A percentile compares a stretch with the other conserved stretches of the same genome.
Evolutionary conservation across 2,329 filamentous ascomycete genomes (phyloP).

Genomic region (Aspergillus sp.): DNA sequence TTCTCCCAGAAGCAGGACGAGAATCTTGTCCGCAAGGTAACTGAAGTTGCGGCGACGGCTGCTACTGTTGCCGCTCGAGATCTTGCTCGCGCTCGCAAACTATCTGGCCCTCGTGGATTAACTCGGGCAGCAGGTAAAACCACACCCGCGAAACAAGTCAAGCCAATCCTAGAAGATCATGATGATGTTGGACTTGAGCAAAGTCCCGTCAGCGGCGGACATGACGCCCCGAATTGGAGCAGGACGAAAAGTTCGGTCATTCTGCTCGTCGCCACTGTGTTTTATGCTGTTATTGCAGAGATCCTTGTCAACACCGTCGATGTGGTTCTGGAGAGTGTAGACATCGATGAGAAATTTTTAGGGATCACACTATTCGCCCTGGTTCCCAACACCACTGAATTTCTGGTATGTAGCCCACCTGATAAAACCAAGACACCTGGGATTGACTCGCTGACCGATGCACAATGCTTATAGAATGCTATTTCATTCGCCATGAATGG

Average conservation of each 20-base stretch:
- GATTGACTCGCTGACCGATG: not conserved
- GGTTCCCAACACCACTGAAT: slow-evolving; percentile 97
- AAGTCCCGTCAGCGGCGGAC: slow-evolving; percentile 63
- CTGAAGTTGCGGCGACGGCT: slow-evolving; percentile 90
- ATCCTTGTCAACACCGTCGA: slow-evolving; percentile 97
- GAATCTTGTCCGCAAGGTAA: slow-evolving; percentile 78
- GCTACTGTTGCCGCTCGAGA: slow-evolving; percentile 84
- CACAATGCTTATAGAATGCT: slow-evolving; percentile 65
- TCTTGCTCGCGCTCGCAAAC: slow-evolving; percentile 56
- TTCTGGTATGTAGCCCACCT: slow-evolving; percentile 62
- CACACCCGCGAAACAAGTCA: slow-evolving; percentile 32
- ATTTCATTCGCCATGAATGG: slow-evolving; percentile 99
- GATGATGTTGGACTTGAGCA: slow-evolving; percentile 49
- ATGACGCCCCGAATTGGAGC: slow-evolving; percentile 99
- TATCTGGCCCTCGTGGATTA: slow-evolving; percentile 41
- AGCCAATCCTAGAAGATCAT: slow-evolving; percentile 42
- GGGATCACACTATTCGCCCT: slow-evolving; percentile 95
- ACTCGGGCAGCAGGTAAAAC: slow-evolving; percentile 36
- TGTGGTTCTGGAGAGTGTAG: slow-evolving; percentile 84
- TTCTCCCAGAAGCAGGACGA: slow-evolving; percentile 81
- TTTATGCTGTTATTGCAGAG: slow-evolving; percentile 96
- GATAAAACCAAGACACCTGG: not conserved
- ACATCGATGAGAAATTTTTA: slow-evolving; percentile 95
- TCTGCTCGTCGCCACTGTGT: slow-evolving; percentile 79
- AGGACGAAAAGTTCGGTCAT: slow-evolving; percentile 87